Evolutionary conservation across 108 stramenopile genomes (phyloP).

Genomic region (Discostella pseudostelligera): DNA sequence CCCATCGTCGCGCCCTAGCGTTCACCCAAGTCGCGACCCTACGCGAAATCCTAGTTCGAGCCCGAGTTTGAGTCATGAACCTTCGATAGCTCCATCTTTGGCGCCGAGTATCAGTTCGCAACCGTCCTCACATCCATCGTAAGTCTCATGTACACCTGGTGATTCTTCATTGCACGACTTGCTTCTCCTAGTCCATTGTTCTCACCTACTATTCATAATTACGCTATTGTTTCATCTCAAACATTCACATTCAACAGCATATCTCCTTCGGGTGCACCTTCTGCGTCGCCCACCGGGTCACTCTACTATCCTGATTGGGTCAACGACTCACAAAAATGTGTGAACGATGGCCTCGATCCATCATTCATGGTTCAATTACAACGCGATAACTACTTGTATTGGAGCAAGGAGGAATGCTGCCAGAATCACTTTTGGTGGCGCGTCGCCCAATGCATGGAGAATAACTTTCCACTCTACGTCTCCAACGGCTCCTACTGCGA

Average conservation of each 20-base stretch:
- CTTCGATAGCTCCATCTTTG: neutral
- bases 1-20: too few relatives aligned
- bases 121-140: neutral
- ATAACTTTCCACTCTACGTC: constrained; percentile 17
- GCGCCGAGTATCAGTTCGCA: neutral
- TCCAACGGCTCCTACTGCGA: constrained; percentile 14
- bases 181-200: neutral
- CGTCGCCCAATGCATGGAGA: constrained; percentile 27
- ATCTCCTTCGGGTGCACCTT: constrained; percentile 16
- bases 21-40: too few relatives aligned
- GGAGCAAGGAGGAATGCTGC: constrained; percentile 24
- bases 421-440: constrained; percentile 16
- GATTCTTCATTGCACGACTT: neutral
- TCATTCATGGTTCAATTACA: constrained; percentile 28
- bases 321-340: constrained; percentile 15
- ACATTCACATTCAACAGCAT: neutral
- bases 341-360: constrained; percentile 35
- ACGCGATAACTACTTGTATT: constrained; percentile 25
- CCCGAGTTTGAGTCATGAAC: neutral
- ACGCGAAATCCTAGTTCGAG: neutral
- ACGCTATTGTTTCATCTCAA: neutral
- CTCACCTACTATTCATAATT: neutral
- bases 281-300: constrained; percentile 25
- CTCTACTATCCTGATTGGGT: constrained; percentile 41
- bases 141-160: neutral